phyloP scores from a whole-genome alignment of 2,329 filamentous ascomycete species.

The Aquanectria penicillioides region DNA sequence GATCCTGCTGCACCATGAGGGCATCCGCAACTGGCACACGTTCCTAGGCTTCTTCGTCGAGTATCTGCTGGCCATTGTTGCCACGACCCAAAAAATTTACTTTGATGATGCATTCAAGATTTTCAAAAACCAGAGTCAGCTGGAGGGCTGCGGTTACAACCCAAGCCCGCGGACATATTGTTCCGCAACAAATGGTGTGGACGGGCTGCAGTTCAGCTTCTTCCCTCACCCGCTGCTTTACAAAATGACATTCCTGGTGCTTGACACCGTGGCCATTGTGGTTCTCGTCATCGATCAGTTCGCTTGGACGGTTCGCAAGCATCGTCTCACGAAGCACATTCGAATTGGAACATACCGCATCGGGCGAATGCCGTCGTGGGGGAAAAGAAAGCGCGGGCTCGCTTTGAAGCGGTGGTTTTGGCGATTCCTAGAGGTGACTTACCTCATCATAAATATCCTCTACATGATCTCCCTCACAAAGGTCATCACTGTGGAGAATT shows the following conservation, averaged over 20 bases:
- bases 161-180: conserved; percentile 52
- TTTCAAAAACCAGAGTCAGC: conserved; percentile 45
- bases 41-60: conserved; percentile 52
- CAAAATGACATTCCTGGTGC: conserved; percentile 50
- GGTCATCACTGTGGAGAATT: conserved; percentile 49
- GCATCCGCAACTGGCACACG: conserved; percentile 53
- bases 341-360: conserved; percentile 45
- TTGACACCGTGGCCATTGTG: conserved; percentile 49
- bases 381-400: conserved; percentile 42
- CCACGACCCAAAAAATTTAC: conserved; percentile 48
- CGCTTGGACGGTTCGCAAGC: conserved; percentile 50
- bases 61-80: conserved; percentile 51
- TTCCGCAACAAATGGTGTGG: conserved; percentile 46
- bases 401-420: conserved; percentile 46
- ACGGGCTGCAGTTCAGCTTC: conserved; percentile 48
- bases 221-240: conserved; percentile 51
- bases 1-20: conserved; percentile 51
- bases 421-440: conserved; percentile 48
- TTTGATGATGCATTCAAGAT: conserved; percentile 48
- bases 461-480: conserved; percentile 50
- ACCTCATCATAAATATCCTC: conserved; percentile 51
- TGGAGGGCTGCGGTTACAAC: conserved; percentile 48
- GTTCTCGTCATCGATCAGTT: conserved; percentile 48
- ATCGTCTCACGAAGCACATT: conserved; percentile 45
- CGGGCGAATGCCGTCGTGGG: conserved; percentile 45